These are phyloP conservation scores for Gossypium schwendimanii DNA, from an alignment of 441 rosid species.

Conservation along the genomic window DNA sequence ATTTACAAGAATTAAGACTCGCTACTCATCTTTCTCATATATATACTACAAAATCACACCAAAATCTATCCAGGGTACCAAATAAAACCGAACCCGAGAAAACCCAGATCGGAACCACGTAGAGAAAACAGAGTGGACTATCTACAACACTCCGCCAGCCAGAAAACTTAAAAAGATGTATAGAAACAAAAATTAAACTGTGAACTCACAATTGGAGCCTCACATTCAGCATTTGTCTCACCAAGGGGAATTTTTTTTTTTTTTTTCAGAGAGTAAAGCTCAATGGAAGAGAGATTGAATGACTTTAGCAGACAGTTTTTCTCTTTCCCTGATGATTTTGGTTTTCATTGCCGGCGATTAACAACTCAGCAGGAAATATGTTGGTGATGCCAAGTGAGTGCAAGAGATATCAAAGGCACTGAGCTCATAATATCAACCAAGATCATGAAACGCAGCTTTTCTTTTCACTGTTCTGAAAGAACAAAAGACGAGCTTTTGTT, in stretches of 20 bases:
- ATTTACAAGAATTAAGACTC: background rate
- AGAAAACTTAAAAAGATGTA: background rate
- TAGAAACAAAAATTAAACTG: background rate
- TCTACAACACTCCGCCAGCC: background rate
- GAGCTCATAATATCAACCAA: background rate
- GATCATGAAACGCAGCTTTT: background rate
- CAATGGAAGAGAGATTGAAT: background rate
- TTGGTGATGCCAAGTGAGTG: background rate
- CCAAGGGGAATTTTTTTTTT: background rate
- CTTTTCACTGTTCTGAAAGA: background rate
- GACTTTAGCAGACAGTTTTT: background rate
- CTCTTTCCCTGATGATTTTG: background rate
- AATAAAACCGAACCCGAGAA: background rate
- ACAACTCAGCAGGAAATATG: background rate
- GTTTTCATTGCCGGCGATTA: background rate
- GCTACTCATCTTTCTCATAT: background rate
- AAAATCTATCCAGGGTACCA: background rate
- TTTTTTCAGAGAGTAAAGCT: background rate
- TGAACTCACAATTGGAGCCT: background rate
- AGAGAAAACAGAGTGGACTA: background rate
- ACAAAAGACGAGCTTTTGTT: background rate
- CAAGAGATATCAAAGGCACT: background rate
- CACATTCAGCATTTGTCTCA: background rate
- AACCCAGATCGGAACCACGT: background rate
- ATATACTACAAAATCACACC: background rate